These are phyloP conservation scores for Euphrasia arctica DNA, from an alignment of 305 asterid genomes.

Conservation along the genomic window DNA sequence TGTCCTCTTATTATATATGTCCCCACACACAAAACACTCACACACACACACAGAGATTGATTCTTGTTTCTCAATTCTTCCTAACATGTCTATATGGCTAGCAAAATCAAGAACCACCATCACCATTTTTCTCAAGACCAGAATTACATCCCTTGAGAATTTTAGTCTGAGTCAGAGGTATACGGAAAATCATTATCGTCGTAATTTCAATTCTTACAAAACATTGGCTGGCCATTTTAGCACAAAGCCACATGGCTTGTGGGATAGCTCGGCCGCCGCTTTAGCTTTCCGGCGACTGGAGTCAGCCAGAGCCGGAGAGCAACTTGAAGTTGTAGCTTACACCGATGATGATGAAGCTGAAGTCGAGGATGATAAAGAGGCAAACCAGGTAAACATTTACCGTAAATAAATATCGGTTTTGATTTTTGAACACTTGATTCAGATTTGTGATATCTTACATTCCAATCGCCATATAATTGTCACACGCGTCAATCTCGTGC, in stretches of 20 bases:
- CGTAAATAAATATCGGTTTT: too few relatives aligned
- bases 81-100: conserved; percentile 44
- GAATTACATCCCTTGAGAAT: conserved; percentile 7
- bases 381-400: conserved; percentile 40
- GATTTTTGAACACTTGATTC: too few relatives aligned
- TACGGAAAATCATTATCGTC: background rate
- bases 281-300: conserved; percentile 38
- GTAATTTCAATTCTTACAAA: conserved; percentile 17
- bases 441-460: too few relatives aligned
- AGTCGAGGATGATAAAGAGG: conserved; percentile 23
- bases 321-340: conserved; percentile 30
- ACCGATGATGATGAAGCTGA: conserved; percentile 47
- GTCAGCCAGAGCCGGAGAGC: conserved; percentile 56
- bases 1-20: background rate
- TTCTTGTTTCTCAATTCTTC: background rate
- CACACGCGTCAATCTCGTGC: too few relatives aligned
- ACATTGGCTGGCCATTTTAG: conserved; percentile 18
- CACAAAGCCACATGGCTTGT: conserved; percentile 7
- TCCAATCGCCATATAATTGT: too few relatives aligned
- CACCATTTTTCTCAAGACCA: conserved; percentile 31
- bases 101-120: conserved; percentile 45
- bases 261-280: conserved; percentile 20
- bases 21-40: background rate
- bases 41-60: conserved; percentile 2
- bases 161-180: background rate